Conservation (phyloP, 2,329 filamentous ascomycete species). For the Beauveria asiatica region DNA sequence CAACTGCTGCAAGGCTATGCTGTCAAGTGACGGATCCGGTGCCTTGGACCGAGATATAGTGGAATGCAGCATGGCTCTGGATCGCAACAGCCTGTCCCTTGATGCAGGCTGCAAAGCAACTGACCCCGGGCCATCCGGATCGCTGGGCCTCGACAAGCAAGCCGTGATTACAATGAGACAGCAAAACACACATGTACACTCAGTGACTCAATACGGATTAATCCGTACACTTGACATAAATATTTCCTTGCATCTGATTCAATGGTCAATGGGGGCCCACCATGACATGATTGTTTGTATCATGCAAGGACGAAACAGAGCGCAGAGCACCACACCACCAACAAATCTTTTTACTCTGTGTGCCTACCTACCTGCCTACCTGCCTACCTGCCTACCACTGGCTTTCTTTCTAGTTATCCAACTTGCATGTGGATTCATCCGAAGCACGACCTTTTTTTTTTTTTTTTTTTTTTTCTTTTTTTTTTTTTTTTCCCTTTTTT, state of each 20-base stretch:
- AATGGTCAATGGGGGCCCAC: background rate
- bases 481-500: too few relatives aligned
- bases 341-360: too few relatives aligned
- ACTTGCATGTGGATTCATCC: background rate
- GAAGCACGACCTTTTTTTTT: background rate
- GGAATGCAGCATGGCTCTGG: slow-evolving; percentile 4
- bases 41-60: background rate
- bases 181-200: background rate
- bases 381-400: background rate
- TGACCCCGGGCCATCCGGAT: background rate
- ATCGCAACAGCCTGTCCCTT: background rate
- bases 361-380: background rate
- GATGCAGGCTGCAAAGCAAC: too few relatives aligned
- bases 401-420: background rate
- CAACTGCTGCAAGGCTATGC: background rate
- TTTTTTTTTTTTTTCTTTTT: background rate
- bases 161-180: slow-evolving; percentile 4
- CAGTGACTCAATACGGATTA: too few relatives aligned
- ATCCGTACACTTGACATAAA: background rate
- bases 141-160: background rate
- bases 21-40: background rate
- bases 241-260: slow-evolving; percentile 6
- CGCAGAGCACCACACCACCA: background rate
- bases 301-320: slow-evolving; percentile 3
- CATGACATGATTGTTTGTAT: background rate